These are phyloP conservation scores for Mariannaea elegans DNA, from an alignment of 2,329 filamentous ascomycete genomes.

Conservation along the genomic window DNA sequence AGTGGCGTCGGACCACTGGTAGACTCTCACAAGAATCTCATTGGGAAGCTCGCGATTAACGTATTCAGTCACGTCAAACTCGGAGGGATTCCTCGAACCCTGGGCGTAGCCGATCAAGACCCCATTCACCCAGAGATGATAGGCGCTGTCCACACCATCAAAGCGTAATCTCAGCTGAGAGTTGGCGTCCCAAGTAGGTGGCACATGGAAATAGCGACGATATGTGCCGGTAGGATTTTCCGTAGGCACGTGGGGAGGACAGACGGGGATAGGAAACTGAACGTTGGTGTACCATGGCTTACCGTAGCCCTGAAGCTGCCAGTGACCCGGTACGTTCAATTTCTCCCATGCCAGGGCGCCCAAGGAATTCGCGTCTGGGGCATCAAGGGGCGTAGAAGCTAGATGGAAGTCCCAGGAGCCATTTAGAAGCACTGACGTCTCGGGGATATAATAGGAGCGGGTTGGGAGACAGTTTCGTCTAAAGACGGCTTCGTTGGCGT, in stretches of 20 bases:
- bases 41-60: constrained; percentile 54
- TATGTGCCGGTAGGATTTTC: constrained; percentile 74
- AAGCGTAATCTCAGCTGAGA: constrained; percentile 72
- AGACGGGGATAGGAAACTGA: constrained; percentile 71
- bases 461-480: constrained; percentile 62
- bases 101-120: constrained; percentile 72
- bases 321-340: constrained; percentile 70
- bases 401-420: constrained; percentile 67
- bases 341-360: constrained; percentile 62
- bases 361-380: constrained; percentile 53
- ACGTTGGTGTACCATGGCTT: constrained; percentile 75
- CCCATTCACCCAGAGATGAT: constrained; percentile 75
- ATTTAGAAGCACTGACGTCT: constrained; percentile 60
- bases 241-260: constrained; percentile 68
- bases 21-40: constrained; percentile 70
- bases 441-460: constrained; percentile 62
- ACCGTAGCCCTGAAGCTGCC: constrained; percentile 76
- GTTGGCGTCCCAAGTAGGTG: constrained; percentile 52
- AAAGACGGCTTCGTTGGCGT: constrained; percentile 60
- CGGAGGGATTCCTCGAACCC: constrained; percentile 72
- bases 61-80: constrained; percentile 72
- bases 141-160: constrained; percentile 77
- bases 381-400: constrained; percentile 54
- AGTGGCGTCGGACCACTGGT: constrained; percentile 74
- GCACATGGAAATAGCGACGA: constrained; percentile 62